Percentiles rank a stretch among this genome's conserved stretches.
These are phyloP conservation scores for Lactarius evosmus DNA, from an alignment of 768 basidiomycete genomes.

Conservation along the genomic window DNA sequence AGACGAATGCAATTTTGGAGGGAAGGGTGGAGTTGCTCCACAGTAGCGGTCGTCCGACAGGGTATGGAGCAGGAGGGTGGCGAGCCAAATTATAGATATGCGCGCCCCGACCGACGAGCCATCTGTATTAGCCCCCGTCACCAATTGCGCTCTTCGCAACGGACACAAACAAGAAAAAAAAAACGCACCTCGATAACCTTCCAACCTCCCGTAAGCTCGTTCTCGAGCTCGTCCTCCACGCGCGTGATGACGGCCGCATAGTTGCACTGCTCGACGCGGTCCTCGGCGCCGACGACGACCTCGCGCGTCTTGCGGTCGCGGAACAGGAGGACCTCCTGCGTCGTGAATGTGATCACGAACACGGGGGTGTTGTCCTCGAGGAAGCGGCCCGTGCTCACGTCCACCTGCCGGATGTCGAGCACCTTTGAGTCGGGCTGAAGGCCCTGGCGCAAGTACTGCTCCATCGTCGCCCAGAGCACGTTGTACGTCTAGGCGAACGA, in stretches of 20 bases:
- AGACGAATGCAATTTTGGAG: slow-evolving; percentile 6
- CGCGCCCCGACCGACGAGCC: slow-evolving; percentile 49
- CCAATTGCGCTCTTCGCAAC: background rate
- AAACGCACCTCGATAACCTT: slow-evolving; percentile 87
- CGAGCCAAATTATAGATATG: slow-evolving; percentile 41
- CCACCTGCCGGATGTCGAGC: slow-evolving; percentile 95
- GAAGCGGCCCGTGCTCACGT: slow-evolving; percentile 86
- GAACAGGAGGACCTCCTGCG: slow-evolving; percentile 93
- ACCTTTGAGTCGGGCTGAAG: slow-evolving; percentile 91
- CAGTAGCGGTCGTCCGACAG: background rate
- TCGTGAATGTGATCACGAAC: slow-evolving; percentile 86
- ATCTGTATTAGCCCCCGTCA: slow-evolving; percentile 38
- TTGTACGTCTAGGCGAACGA: slow-evolving; percentile 72
- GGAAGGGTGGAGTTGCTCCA: background rate
- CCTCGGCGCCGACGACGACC: slow-evolving; percentile 79
- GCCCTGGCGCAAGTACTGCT: slow-evolving; percentile 87
- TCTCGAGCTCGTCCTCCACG: slow-evolving; percentile 79
- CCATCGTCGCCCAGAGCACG: slow-evolving; percentile 98
- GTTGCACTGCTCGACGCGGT: slow-evolving; percentile 88
- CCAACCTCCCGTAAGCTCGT: slow-evolving; percentile 97
- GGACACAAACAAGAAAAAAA: background rate
- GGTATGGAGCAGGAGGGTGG: background rate
- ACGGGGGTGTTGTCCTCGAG: slow-evolving; percentile 88
- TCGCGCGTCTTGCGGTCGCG: slow-evolving; percentile 87
- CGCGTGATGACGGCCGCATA: slow-evolving; percentile 93